phyloP scores from a whole-genome alignment of 208 protist genomes.

The Trypanosoma lewisi region DNA sequence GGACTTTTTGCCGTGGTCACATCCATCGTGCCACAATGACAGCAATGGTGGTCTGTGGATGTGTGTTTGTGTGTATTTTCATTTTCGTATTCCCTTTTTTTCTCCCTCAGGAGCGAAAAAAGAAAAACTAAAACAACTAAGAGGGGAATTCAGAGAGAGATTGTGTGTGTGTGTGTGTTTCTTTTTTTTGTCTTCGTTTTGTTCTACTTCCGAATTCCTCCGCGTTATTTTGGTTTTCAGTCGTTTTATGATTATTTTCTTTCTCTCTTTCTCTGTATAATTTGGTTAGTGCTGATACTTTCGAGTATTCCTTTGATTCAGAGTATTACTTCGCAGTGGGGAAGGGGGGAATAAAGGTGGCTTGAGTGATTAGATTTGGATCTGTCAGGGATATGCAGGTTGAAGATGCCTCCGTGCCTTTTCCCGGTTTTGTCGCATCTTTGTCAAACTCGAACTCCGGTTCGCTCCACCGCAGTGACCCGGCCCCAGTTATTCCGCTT shows the following conservation, averaged over 20 bases:
- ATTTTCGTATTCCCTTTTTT: not conserved
- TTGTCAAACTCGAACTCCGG: not conserved
- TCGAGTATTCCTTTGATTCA: not conserved
- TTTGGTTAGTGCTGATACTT: no score
- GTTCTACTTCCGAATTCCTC: no score
- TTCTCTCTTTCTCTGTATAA: not conserved
- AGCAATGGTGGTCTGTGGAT: not conserved
- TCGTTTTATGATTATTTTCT: constrained; percentile 1
- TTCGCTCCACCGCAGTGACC: constrained; percentile 1
- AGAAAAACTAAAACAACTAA: not conserved
- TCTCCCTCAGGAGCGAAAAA: not conserved
- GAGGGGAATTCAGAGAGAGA: no score
- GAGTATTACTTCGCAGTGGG: not conserved
- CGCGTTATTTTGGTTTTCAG: not conserved
- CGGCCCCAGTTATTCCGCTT: not conserved
- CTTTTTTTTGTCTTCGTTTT: no score
- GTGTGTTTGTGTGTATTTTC: not conserved
- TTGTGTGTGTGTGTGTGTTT: no score
- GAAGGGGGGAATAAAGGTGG: not conserved
- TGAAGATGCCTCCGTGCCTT: not conserved
- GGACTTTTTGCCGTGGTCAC: not conserved
- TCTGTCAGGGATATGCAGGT: not conserved
- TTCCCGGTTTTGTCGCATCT: not conserved
- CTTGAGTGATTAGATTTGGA: not conserved
- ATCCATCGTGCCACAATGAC: no score